Conservation (phyloP, 768 basidiomycete species). For the Suillus alpinus region DNA sequence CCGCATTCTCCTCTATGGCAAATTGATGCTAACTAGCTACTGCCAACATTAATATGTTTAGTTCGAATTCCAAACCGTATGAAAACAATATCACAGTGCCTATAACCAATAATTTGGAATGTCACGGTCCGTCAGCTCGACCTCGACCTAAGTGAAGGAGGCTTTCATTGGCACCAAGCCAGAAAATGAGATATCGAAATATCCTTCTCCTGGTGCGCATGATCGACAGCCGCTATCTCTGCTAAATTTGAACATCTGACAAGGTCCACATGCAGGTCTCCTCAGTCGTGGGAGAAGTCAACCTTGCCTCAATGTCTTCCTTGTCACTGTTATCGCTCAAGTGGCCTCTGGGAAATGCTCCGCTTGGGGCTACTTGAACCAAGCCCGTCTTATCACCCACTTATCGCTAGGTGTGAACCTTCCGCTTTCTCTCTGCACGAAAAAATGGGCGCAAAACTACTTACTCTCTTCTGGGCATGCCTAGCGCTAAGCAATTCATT, state of each 20-base stretch:
- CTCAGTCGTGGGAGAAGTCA: conserved; percentile 2
- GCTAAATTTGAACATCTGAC: not conserved
- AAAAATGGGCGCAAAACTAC: conserved; percentile 3
- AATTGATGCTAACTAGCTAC: too few relatives aligned
- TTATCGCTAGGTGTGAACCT: not conserved
- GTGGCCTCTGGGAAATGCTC: not conserved
- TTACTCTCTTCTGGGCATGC: conserved; percentile 2
- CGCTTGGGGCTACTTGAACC: not conserved
- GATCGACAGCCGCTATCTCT: not conserved
- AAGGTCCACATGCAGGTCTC: not conserved
- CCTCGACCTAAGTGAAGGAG: not conserved
- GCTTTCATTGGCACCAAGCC: not conserved
- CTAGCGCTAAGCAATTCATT: conserved; percentile 1
- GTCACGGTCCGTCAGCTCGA: not conserved
- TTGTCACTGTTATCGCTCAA: conserved; percentile 7
- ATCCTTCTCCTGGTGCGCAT: not conserved
- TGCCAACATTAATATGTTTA: not conserved
- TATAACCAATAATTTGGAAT: too few relatives aligned
- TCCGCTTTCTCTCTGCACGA: not conserved
- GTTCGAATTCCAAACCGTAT: too few relatives aligned
- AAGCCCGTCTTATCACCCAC: not conserved
- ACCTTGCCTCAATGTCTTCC: not conserved
- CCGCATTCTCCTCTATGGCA: not conserved
- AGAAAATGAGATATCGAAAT: not conserved
- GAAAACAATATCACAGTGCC: not conserved